Evolutionary conservation across 805 yeast genomes (phyloP), one percentile per base, ranked within the genome.

Genomic region (Pichia sporocuriosa): DNA sequence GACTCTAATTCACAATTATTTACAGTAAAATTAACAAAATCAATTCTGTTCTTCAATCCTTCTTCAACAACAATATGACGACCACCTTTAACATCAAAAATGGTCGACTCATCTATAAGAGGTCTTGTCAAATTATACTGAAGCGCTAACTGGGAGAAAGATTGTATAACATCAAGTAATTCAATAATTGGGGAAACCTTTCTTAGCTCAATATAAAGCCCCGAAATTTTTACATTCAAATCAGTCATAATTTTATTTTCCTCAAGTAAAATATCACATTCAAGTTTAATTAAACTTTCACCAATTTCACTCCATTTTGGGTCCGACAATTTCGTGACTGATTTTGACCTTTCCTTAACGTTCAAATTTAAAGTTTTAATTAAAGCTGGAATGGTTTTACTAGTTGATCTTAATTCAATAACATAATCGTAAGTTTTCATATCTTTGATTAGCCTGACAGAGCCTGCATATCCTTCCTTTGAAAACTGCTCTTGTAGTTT

Each of bases 51-150:
- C 35, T 64, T 69, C 41, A 84, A 63, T 1, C 86, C 85, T 26
- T 79, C 75, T 55, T 90, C 97, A 2, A 90, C 97, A 13, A 87
- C 88, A 12, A 85, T 56, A 59, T 93, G 97, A 24, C 96, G 67
- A 0, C 97, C 97, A 1, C 68, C 73, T 1, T 55, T 54, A 9
- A 88, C 73, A 0, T 70, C 65, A 4, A 82, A 65, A 16, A 56
- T 62, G 0, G 69, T 64, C 2, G 74, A 64, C 2, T 72, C 61
- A 25, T 72, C 72, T 19, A 90, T 63, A 9, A 51, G 63, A 0
- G 98, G 98, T 40, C 85, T 64, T 0, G 73, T 77, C 35, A 88
- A 68, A 25, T 73, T 65, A 46, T 73, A 74, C 50, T 86, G 95
- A n/a, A 61, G 57, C 0, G 97, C 82, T 13, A 89, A 61, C 0